Base-by-base conservation (phyloP, 495 filamentous ascomycete genomes). In the Penicillium maclennaniae region DNA sequence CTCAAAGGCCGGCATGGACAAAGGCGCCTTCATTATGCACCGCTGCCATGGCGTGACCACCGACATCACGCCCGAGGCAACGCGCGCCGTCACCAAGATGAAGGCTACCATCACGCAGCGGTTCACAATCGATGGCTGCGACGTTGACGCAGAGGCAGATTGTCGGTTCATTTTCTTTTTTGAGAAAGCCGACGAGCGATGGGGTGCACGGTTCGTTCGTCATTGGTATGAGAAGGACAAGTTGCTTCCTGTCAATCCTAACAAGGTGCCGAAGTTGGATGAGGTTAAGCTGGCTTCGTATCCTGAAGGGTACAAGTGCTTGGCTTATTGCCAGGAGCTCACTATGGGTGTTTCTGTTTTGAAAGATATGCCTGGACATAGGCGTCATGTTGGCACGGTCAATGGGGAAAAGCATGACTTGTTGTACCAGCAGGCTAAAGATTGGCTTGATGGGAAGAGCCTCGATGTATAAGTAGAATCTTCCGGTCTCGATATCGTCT, bases 151-250 rank as follows among this genome's bases (percentile, higher is more conserved):
- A 12, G 82, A 85, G 58, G 75, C 73, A 41, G 83, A 87, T 61
- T 83, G 80, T 59, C 80, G 81, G 1, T 86, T 87, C 58, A 77
- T 76, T 53, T 85, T 85, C 67, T 83, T 84, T 57, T 84, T 78
- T 54, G 67, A 80, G 49, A 78, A 78, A 55, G 41, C 59, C 26
- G 58, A 60, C 28, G 67, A 63, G 1, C 70, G 69, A 20, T 86
- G 83, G 83, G 77, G 78, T 58, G 80, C 83, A 23, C 70, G 69
- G 20, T 85, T 79, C 62, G 82, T 84, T 57, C 76, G 83, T 51
- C 76, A 84, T 47, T 84, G 83, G 73, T 87, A 87, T 59, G 83
- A 84, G 65, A 87, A 87, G 72, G 83, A 87, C 68, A 86, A 85
- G 62, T 58, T 87, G 37, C 69, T 86, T 25, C 76, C 79, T 19